Evolutionary conservation across 352 stramenopile genomes (phyloP), one percentile per base, ranked within the genome.

Genomic region (Phytophthora fragariaefolia): DNA sequence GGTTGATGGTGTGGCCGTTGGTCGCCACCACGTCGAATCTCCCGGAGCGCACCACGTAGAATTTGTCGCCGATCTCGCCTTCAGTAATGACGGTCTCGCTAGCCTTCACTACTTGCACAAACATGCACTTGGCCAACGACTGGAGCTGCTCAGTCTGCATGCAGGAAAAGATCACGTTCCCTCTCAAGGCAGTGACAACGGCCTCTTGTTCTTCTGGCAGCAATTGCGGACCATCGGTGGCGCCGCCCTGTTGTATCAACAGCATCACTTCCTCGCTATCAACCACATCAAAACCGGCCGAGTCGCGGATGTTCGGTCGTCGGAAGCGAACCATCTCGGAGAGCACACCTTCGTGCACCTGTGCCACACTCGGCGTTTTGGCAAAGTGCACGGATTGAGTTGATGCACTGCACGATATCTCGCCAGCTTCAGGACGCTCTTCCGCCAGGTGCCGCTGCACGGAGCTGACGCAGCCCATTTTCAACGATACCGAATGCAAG

Each of bases 91-190:
- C 87, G 8, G 63, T 83, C 69, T 94, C 85, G 4, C 87, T 83
- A 9, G 75, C 76, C 22, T 81, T 82, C 57, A 95, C 91, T 18
- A 78, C 74, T 48, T 93, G 82, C 62, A 96, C 83, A 38, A 84
- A 77, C 74, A 97, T 92, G 56, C 80, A 84, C 23, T 79, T 80
- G 0, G 86, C 81, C 27, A 97, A 62, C 22, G 83, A 77, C 27
- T 82, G 71, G 47, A 98, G 80, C 49, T 95, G 79, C n/a, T 93
- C 72, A 1, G 69, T 59, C 20, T 87, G 70, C 55, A 97, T 88
- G 52, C 76, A 88, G 43, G 83, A 90, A 65, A 97, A 96, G 13
- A 91, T 73, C 24, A 90, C 76, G 64, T 97, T 94, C 23, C 79
- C 75, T 20, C 76, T 69, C 12, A 97, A 59, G 0, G 87, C 79